Evolutionary conservation across 352 stramenopile species (phyloP).

Genomic region (Pythium coloratum): DNA sequence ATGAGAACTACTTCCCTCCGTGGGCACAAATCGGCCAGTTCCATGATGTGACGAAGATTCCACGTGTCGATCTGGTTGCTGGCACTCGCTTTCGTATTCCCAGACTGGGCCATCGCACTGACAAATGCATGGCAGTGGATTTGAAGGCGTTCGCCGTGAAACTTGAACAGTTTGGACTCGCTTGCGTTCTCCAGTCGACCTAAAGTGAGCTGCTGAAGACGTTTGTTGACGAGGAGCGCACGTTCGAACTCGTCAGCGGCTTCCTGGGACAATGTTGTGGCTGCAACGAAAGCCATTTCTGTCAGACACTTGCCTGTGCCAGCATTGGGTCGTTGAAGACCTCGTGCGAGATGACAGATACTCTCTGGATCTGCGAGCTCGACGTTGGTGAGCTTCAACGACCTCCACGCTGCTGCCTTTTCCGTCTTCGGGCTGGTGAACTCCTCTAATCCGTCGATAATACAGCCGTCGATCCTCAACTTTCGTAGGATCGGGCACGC

Average conservation of each 20-base stretch:
- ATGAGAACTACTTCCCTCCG: neutral
- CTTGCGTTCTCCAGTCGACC: neutral
- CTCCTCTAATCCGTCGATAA: neutral
- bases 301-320: neutral
- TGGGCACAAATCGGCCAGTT: neutral
- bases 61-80: neutral
- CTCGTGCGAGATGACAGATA: neutral
- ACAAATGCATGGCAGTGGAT: neutral
- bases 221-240: neutral
- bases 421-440: neutral
- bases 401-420: neutral
- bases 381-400: neutral
- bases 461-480: neutral
- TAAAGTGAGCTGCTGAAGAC: neutral
- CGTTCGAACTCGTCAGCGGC: neutral
- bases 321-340: neutral
- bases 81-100: neutral
- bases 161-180: neutral
- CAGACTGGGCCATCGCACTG: neutral
- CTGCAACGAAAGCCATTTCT: neutral
- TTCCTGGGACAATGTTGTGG: neutral
- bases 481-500: neutral
- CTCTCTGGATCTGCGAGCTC: neutral
- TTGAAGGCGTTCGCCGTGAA: neutral
- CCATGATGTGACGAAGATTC: constrained; percentile 7